These are phyloP conservation scores for Fusarium sp. DNA, from an alignment of 2,329 filamentous ascomycete species.

Conservation along the genomic window DNA sequence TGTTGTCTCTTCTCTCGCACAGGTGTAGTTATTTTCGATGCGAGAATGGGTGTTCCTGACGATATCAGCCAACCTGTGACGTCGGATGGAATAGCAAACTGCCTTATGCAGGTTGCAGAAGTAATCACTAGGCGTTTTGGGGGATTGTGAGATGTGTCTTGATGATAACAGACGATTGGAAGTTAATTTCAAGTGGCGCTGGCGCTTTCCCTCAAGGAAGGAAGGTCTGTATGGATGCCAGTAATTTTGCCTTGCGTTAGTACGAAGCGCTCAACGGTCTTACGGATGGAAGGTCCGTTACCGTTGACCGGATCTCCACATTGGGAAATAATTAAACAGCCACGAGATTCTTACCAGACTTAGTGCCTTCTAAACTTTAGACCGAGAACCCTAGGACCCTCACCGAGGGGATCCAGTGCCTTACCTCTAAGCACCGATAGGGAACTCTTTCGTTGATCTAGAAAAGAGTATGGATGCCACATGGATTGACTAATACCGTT, in stretches of 20 bases:
- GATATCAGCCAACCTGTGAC: slow-evolving; percentile 25
- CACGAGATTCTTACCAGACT: slow-evolving; percentile 15
- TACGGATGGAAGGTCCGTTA: slow-evolving; percentile 1
- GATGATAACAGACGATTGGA: slow-evolving; percentile 24
- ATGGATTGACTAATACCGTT: slow-evolving; percentile 22
- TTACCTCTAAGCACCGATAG: slow-evolving; percentile 7
- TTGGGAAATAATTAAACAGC: neutral
- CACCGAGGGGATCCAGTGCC: slow-evolving; percentile 1
- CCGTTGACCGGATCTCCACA: slow-evolving; percentile 9
- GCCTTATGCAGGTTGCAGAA: slow-evolving; percentile 17
- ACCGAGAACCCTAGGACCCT: slow-evolving; percentile 11
- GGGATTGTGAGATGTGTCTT: slow-evolving; percentile 11
- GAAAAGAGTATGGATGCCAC: slow-evolving; percentile 35
- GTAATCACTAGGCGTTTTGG: slow-evolving; percentile 19
- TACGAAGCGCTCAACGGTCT: slow-evolving; percentile 1
- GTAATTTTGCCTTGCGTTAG: slow-evolving; percentile 20
- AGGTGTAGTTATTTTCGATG: slow-evolving; percentile 8
- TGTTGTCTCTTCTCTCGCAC: slow-evolving; percentile 35
- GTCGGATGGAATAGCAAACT: slow-evolving; percentile 18
- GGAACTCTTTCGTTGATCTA: slow-evolving; percentile 17
- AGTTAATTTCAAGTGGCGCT: slow-evolving; percentile 20
- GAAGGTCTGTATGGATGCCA: neutral
- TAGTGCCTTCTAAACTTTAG: neutral
- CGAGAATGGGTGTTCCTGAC: slow-evolving; percentile 23
- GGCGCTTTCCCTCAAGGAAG: slow-evolving; percentile 13